phyloP scores from a whole-genome alignment of 495 filamentous ascomycete genomes.

The Penicillium diatomitis region DNA sequence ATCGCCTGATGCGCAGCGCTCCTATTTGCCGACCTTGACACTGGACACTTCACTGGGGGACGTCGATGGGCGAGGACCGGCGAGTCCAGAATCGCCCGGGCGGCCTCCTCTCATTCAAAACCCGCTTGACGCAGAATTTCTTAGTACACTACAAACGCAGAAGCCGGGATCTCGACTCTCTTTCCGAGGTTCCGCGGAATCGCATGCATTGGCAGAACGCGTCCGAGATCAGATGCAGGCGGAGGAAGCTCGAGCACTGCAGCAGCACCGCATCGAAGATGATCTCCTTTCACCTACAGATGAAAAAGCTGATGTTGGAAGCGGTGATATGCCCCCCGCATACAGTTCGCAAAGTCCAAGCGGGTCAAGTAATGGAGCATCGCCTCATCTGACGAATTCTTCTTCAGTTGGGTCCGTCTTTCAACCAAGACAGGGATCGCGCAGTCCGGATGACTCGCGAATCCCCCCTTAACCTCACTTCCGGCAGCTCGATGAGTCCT shows the following conservation, averaged over 20 bases:
- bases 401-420: constrained; percentile 22
- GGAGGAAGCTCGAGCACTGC: constrained; percentile 62
- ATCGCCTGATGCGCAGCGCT: constrained; percentile 9
- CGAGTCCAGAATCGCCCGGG: constrained; percentile 10
- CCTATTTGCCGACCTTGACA: constrained; percentile 20
- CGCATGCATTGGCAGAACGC: constrained; percentile 41
- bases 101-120: constrained; percentile 23
- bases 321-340: constrained; percentile 5
- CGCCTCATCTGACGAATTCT: constrained; percentile 1
- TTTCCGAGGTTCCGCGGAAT: constrained; percentile 33
- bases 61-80: constrained; percentile 8
- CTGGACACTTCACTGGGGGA: constrained; percentile 33
- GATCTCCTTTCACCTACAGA: constrained; percentile 20
- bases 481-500: constrained; percentile 12
- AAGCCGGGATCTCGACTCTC: constrained; percentile 32
- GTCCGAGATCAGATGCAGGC: constrained; percentile 63
- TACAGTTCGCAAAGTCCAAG: constrained; percentile 22
- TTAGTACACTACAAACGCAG: constrained; percentile 25
- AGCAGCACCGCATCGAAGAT: constrained; percentile 27
- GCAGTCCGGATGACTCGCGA: constrained; percentile 14
- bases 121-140: constrained; percentile 29
- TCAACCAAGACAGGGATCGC: constrained; percentile 17
- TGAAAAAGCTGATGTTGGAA: constrained; percentile 14
- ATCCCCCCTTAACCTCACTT: constrained; percentile 15
- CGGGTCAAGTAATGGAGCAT: constrained; percentile 20